Percentiles rank a stretch among this genome's conserved stretches.
phyloP scores from a whole-genome alignment of 2,329 filamentous ascomycete genomes.

The Bretziella fagacearum region DNA sequence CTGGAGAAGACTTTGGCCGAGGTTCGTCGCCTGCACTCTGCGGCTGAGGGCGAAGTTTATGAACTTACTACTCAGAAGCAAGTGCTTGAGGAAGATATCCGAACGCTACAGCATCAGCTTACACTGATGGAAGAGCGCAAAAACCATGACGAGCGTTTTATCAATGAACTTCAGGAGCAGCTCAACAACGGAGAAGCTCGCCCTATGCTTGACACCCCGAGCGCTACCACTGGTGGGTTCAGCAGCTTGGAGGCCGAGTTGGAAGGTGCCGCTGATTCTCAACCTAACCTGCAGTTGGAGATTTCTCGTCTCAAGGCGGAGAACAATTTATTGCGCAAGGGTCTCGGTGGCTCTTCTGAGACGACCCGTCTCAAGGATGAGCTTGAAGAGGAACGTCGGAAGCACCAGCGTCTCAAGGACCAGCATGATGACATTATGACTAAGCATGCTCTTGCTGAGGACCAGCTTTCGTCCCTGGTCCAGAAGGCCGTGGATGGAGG shows the following conservation, averaged over 20 bases:
- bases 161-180: slow-evolving; percentile 44
- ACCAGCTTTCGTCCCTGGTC: slow-evolving; percentile 39
- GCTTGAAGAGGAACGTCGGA: slow-evolving; percentile 36
- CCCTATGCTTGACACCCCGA: slow-evolving; percentile 11
- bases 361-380: slow-evolving; percentile 37
- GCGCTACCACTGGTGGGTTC: slow-evolving; percentile 19
- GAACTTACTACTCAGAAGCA: slow-evolving; percentile 27
- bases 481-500: slow-evolving; percentile 36
- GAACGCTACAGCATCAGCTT: slow-evolving; percentile 31
- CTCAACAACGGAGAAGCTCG: slow-evolving; percentile 23
- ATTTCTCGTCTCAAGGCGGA: slow-evolving; percentile 44
- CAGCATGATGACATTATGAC: slow-evolving; percentile 41
- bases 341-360: slow-evolving; percentile 36
- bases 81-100: slow-evolving; percentile 29
- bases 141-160: slow-evolving; percentile 34
- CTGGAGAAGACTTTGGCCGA: slow-evolving; percentile 23
- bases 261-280: slow-evolving; percentile 15
- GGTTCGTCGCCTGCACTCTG: slow-evolving; percentile 18
- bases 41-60: slow-evolving; percentile 16
- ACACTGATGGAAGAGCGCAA: slow-evolving; percentile 30
- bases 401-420: slow-evolving; percentile 34
- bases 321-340: slow-evolving; percentile 40
- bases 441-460: slow-evolving; percentile 38
- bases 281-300: slow-evolving; percentile 30
- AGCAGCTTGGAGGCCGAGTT: slow-evolving; percentile 46